A percentile compares a stretch with the other conserved stretches of the same genome.
Conservation (phyloP, 176 grass and related monocot species). For the sorghum (Sorghum bicolor) region Sorghum_bicolor_NCBIv3 NC_012872.2:20001001-20001500, state of each 20-base stretch:
- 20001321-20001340: conserved; percentile 26
- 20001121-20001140: neutral
- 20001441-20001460: conserved; percentile 67
- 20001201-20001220: conserved; percentile 56
- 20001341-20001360: neutral
- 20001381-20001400: neutral
- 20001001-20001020: conserved; percentile 44
- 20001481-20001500: conserved; percentile 46
- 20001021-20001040: conserved; percentile 60
- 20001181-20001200: conserved; percentile 43
- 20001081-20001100: neutral
- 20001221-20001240: conserved; percentile 56
- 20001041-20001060: conserved; percentile 71
- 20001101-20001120: no score
- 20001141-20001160: neutral
- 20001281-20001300: conserved; percentile 55
- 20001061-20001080: conserved; percentile 8
- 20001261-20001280: conserved; percentile 55
- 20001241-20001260: conserved; percentile 47
- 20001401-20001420: conserved; percentile 19
- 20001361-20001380: neutral
- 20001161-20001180: conserved; percentile 11
- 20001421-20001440: conserved; percentile 37
- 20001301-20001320: conserved; percentile 46
- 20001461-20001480: conserved; percentile 46